These are phyloP conservation scores for Rhizophora apiculata DNA, from an alignment of 345 rosid genomes.

Conservation along the genomic window DNA sequence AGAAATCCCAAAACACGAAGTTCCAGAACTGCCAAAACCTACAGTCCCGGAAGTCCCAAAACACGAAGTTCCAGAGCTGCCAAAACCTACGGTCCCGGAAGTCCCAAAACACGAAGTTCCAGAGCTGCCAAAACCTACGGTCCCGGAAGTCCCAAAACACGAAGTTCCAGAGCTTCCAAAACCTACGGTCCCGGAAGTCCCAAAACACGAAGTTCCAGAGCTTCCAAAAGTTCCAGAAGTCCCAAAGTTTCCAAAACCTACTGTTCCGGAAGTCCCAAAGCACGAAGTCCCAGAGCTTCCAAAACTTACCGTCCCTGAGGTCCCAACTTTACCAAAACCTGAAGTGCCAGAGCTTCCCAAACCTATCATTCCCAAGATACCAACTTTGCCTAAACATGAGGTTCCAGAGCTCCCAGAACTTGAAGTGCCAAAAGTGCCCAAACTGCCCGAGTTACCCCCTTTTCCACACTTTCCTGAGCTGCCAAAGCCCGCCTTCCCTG, in stretches of 20 bases:
- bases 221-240: background rate
- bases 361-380: background rate
- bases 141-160: background rate
- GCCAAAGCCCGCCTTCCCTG: conserved; percentile 1
- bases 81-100: background rate
- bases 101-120: background rate
- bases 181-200: background rate
- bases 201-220: background rate
- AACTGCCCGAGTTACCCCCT: background rate
- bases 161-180: background rate
- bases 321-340: background rate
- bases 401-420: background rate
- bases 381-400: background rate
- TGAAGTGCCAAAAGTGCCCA: background rate
- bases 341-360: conserved; percentile 16
- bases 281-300: background rate
- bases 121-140: background rate
- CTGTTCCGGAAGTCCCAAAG: conserved; percentile 1
- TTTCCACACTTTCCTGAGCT: conserved; percentile 5
- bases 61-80: background rate
- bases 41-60: background rate
- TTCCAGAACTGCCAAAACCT: background rate
- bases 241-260: background rate
- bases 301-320: background rate
- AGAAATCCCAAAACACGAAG: background rate